Evolutionary conservation across 208 protist genomes (phyloP).

Genomic region (Phytomonas francai): DNA sequence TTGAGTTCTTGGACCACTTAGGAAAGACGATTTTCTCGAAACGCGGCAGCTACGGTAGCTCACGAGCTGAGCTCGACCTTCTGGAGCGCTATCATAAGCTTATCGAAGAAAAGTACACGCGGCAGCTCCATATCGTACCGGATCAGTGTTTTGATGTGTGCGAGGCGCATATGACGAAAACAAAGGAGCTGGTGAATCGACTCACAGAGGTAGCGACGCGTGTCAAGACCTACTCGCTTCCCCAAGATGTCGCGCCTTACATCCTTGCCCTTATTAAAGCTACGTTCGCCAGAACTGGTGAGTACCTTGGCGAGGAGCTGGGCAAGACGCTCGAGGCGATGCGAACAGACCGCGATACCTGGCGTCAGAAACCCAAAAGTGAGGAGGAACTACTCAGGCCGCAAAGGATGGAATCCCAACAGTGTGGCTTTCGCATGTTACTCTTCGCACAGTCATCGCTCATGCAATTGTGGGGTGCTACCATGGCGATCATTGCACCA

Average conservation of each 20-base stretch:
- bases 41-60: conserved; percentile 30
- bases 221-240: conserved; percentile 43
- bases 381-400: conserved; percentile 64
- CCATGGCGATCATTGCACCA: conserved; percentile 34
- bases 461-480: conserved; percentile 57
- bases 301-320: conserved; percentile 60
- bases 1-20: conserved; percentile 55
- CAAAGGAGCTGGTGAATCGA: conserved; percentile 56
- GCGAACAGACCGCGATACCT: conserved; percentile 57
- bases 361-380: conserved; percentile 50
- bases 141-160: conserved; percentile 69
- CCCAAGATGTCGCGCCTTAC: conserved; percentile 37
- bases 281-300: conserved; percentile 36
- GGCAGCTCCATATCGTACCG: conserved; percentile 53
- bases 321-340: conserved; percentile 61
- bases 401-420: conserved; percentile 57
- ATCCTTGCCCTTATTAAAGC: conserved; percentile 45
- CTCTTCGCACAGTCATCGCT: conserved; percentile 78
- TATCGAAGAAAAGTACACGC: conserved; percentile 77
- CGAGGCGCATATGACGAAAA: conserved; percentile 80
- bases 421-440: conserved; percentile 79
- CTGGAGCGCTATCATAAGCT: conserved; percentile 58
- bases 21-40: conserved; percentile 51
- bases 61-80: conserved; percentile 41
- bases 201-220: conserved; percentile 51